Evolutionary conservation across 371 early-diverging fungal species (phyloP).

Genomic region (Sporodiniella umbellata): DNA sequence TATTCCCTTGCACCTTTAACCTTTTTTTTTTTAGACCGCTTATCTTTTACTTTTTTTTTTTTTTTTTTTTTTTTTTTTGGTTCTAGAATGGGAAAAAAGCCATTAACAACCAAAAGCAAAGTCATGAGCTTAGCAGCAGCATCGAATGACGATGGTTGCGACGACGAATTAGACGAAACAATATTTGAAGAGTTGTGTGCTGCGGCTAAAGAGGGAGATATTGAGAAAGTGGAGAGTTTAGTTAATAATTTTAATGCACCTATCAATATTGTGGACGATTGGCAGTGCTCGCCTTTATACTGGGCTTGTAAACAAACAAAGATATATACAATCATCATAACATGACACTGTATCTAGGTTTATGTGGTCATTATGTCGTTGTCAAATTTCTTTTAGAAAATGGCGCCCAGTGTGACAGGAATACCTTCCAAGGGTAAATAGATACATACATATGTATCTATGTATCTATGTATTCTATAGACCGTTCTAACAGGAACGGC

Average conservation of each 20-base stretch:
- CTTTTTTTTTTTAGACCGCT: neutral
- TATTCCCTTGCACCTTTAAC: neutral
- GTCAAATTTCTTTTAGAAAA: slow-evolving; percentile 25
- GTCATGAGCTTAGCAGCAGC: slow-evolving; percentile 7
- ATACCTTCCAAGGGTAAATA: slow-evolving; percentile 39
- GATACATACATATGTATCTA: neutral
- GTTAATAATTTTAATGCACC: slow-evolving; percentile 36
- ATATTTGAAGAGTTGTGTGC: slow-evolving; percentile 36
- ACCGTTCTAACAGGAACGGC: neutral
- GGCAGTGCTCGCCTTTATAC: slow-evolving; percentile 41
- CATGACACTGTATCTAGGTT: no score
- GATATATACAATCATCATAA: neutral
- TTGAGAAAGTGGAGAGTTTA: slow-evolving; percentile 34
- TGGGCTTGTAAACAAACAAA: slow-evolving; percentile 29
- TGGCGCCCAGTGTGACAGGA: slow-evolving; percentile 36
- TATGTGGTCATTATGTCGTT: slow-evolving; percentile 33
- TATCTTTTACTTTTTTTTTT: neutral
- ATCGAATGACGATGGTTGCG: slow-evolving; percentile 3
- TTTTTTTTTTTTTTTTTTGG: neutral
- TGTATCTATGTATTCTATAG: no score
- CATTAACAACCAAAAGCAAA: neutral
- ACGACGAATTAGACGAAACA: no score
- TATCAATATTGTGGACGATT: slow-evolving; percentile 33
- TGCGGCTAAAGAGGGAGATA: slow-evolving; percentile 36
- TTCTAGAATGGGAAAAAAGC: neutral